phyloP scores from a whole-genome alignment of 495 filamentous ascomycete genomes.

The Wilcoxina mikolae region DNA sequence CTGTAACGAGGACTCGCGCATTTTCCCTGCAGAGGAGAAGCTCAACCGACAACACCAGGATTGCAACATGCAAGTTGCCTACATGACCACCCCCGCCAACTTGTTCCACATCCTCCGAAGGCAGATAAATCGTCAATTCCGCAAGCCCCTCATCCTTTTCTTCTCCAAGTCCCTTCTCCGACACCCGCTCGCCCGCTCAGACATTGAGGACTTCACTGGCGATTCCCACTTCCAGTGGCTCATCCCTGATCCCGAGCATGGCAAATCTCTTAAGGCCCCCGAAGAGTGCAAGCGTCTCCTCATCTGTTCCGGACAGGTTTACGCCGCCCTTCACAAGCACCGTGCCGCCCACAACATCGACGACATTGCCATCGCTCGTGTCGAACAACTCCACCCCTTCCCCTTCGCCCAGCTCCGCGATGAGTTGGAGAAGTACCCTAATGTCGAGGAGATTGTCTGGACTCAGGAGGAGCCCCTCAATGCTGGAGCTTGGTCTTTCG shows the following conservation, averaged over 20 bases:
- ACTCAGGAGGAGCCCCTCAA: conserved; percentile 94
- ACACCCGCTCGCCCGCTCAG: conserved; percentile 77
- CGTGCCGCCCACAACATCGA: conserved; percentile 69
- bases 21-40: conserved; percentile 75
- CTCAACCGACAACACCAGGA: conserved; percentile 96
- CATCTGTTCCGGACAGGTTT: conserved; percentile 90
- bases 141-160: conserved; percentile 93
- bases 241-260: conserved; percentile 74
- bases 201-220: conserved; percentile 74
- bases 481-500: conserved; percentile 87
- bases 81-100: conserved; percentile 85
- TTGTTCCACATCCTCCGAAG: conserved; percentile 90
- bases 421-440: conserved; percentile 90
- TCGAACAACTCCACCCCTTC: conserved; percentile 98
- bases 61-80: conserved; percentile 97
- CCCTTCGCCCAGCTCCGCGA: conserved; percentile 92
- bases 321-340: conserved; percentile 76
- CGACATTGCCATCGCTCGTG: conserved; percentile 79
- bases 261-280: conserved; percentile 52
- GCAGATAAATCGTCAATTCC: conserved; percentile 98
- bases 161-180: conserved; percentile 92
- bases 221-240: conserved; percentile 94
- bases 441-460: conserved; percentile 93
- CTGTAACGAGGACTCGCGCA: conserved; percentile 91
- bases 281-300: conserved; percentile 89